phyloP scores from a whole-genome alignment of 192 early-diverging fungal species.

The Dispira parvispora region DNA sequence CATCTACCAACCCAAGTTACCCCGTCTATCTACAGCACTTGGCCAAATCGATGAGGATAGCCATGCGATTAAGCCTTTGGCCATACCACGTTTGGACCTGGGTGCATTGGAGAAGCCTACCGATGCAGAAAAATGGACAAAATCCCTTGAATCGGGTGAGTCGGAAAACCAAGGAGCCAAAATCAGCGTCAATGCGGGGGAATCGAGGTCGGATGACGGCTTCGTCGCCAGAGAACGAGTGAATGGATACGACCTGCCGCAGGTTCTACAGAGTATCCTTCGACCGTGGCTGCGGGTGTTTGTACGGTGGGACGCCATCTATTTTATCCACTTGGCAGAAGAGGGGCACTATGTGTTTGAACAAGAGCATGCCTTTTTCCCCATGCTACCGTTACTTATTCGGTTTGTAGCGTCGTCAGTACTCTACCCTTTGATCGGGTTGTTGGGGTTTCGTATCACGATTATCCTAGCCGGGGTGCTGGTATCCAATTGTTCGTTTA shows the following conservation, averaged over 20 bases:
- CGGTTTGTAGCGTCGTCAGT: slow-evolving; percentile 34
- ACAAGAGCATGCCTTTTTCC: slow-evolving; percentile 82
- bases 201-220: no score
- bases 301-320: slow-evolving; percentile 81
- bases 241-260: neutral
- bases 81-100: no score
- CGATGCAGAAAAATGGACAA: no score
- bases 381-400: slow-evolving; percentile 51
- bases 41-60: no score
- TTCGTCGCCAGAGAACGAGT: no score
- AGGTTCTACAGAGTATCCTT: slow-evolving; percentile 14
- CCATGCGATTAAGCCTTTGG: no score
- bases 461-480: slow-evolving; percentile 43
- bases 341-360: slow-evolving; percentile 61
- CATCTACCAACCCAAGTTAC: slow-evolving; percentile 13
- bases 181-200: no score
- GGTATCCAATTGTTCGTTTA: slow-evolving; percentile 61
- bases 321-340: slow-evolving; percentile 64
- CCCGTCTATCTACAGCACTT: no score
- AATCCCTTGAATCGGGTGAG: no score
- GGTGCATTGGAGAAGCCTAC: no score
- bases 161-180: no score
- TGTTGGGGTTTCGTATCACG: slow-evolving; percentile 23
- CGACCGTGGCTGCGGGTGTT: slow-evolving; percentile 30
- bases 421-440: slow-evolving; percentile 26